A percentile compares a stretch with the other conserved stretches of the same genome.
phyloP scores from a whole-genome alignment of 495 filamentous ascomycete genomes.

The Beverwykella pulmonaria region DNA sequence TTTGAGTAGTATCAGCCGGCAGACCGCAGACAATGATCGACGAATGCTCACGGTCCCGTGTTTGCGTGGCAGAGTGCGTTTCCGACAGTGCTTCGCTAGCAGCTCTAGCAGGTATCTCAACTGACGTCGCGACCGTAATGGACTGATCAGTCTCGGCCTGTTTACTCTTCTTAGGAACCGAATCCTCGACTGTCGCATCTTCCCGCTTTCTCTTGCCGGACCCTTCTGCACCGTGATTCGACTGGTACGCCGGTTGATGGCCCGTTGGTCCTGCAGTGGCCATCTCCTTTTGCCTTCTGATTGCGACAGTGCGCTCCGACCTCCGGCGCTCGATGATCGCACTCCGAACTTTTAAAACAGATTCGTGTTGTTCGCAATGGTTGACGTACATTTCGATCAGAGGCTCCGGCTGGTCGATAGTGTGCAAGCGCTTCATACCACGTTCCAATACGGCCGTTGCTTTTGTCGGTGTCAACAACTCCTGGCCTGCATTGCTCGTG shows the following conservation, averaged over 20 bases:
- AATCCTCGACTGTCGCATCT: slow-evolving; percentile 50
- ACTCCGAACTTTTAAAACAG: slow-evolving; percentile 67
- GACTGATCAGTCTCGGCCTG: not conserved
- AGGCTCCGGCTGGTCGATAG: slow-evolving; percentile 89
- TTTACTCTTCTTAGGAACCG: slow-evolving; percentile 31
- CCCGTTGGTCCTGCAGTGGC: slow-evolving; percentile 52
- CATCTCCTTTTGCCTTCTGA: slow-evolving; percentile 68
- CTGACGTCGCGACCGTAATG: not conserved
- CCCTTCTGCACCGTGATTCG: not conserved
- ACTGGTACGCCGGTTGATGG: slow-evolving; percentile 43
- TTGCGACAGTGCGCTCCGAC: slow-evolving; percentile 62
- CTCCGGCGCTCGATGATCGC: slow-evolving; percentile 71
- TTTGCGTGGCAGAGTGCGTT: not conserved
- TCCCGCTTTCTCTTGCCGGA: slow-evolving; percentile 71
- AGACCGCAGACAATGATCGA: slow-evolving; percentile 79
- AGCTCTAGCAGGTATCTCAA: not conserved
- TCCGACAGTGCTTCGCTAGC: slow-evolving; percentile 44
- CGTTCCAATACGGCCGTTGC: slow-evolving; percentile 74
- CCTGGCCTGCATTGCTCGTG: slow-evolving; percentile 28
- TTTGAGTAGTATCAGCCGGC: slow-evolving; percentile 67
- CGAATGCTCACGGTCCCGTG: slow-evolving; percentile 86
- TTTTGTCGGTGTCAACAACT: slow-evolving; percentile 56
- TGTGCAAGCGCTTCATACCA: slow-evolving; percentile 64
- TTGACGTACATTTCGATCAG: slow-evolving; percentile 78
- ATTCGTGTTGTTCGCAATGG: slow-evolving; percentile 86